Percentiles rank a stretch among this genome's conserved stretches.
These are phyloP conservation scores for Rhinocladiella similis DNA, from an alignment of 2,329 filamentous ascomycete genomes.

Conservation along the genomic window DNA sequence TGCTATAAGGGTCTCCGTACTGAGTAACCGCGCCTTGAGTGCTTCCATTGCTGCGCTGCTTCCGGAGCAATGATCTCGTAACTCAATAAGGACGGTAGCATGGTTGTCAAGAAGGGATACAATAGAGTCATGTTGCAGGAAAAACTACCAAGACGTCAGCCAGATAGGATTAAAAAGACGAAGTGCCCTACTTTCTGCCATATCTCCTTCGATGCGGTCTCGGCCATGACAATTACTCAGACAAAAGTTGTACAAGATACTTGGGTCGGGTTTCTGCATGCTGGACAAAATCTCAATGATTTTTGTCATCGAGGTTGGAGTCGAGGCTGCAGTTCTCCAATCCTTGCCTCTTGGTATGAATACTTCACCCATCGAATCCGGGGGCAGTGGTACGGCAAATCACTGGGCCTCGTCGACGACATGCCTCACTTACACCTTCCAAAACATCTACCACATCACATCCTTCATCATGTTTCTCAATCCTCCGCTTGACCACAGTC, in stretches of 20 bases:
- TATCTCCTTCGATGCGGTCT: not conserved
- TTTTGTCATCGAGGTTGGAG: conserved; percentile 3
- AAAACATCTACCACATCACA: not conserved
- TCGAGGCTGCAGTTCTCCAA: conserved; percentile 14
- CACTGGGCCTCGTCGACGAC: not conserved
- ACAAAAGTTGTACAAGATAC: not conserved
- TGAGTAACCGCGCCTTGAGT: conserved; percentile 10
- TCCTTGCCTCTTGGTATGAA: not conserved
- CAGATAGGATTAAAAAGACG: not conserved
- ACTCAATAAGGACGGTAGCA: conserved; percentile 16
- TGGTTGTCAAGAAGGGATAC: conserved; percentile 18
- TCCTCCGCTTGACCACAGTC: no score
- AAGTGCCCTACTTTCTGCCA: conserved; percentile 12
- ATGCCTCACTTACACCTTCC: not conserved
- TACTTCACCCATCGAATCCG: not conserved
- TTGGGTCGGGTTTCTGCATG: not conserved
- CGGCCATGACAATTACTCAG: conserved; percentile 2
- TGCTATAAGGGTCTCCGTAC: conserved; percentile 15
- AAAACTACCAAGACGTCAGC: conserved; percentile 15
- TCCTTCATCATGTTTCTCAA: no score
- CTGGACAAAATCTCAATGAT: not conserved
- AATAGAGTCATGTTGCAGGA: conserved; percentile 17
- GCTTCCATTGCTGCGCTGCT: not conserved
- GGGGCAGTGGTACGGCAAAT: not conserved
- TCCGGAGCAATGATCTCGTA: conserved; percentile 11